Evolutionary conservation across 1,284 basidiomycete genomes (phyloP).

Genomic region (Pseudozyma sp.): DNA sequence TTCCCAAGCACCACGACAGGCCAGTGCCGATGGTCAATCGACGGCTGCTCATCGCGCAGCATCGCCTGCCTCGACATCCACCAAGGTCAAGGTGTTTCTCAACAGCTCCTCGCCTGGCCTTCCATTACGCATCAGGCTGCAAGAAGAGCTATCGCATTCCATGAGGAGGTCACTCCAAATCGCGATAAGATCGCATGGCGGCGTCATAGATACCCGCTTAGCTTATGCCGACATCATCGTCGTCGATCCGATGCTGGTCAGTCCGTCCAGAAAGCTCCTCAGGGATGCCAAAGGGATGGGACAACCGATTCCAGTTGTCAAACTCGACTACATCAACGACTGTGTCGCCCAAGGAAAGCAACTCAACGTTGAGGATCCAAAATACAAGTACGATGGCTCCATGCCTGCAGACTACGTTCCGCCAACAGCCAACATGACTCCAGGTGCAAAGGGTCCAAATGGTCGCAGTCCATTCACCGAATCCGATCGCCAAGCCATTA

Average conservation of each 20-base stretch:
- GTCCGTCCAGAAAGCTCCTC: slow-evolving; percentile 12
- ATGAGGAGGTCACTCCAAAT: slow-evolving; percentile 14
- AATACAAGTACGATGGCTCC: slow-evolving; percentile 32
- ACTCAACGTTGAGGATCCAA: slow-evolving; percentile 23
- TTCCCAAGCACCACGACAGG: not conserved
- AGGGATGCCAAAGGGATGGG: slow-evolving; percentile 24
- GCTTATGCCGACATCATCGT: slow-evolving; percentile 40
- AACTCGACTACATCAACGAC: slow-evolving; percentile 30
- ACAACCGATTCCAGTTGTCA: slow-evolving; percentile 45
- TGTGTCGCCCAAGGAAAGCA: slow-evolving; percentile 11
- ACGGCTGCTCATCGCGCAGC: not conserved
- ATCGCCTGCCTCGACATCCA: not conserved
- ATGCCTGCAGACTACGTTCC: not conserved
- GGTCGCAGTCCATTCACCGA: slow-evolving; percentile 45
- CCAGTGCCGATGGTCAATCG: not conserved
- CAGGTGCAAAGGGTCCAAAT: slow-evolving; percentile 8
- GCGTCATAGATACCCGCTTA: slow-evolving; percentile 29
- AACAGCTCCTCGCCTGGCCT: slow-evolving; percentile 23
- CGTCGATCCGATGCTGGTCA: slow-evolving; percentile 16
- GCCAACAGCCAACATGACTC: slow-evolving; percentile 6
- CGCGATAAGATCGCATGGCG: slow-evolving; percentile 30
- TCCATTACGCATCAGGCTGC: slow-evolving; percentile 27
- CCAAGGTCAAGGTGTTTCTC: slow-evolving; percentile 27
- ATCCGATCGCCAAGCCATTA: slow-evolving; percentile 33
- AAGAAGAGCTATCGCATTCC: slow-evolving; percentile 11